A percentile compares a stretch with the other conserved stretches of the same genome.
phyloP scores from a whole-genome alignment of 805 yeast genomes.

The Torulaspora franciscae region DNA sequence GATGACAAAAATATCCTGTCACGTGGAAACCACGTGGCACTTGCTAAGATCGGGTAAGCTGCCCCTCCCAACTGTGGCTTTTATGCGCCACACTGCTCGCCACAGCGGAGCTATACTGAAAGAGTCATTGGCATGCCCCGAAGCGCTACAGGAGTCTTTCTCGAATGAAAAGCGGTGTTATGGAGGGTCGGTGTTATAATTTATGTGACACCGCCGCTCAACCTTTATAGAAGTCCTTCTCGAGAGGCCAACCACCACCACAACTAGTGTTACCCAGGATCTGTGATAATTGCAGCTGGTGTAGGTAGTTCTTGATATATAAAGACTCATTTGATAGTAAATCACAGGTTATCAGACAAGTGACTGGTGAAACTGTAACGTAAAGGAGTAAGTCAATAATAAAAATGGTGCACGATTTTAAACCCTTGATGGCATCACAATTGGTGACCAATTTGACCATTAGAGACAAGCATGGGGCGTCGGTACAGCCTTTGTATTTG shows the following conservation, averaged over 20 bases:
- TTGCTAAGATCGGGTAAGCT: too few relatives aligned
- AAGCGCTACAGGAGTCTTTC: too few relatives aligned
- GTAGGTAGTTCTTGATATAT: not conserved
- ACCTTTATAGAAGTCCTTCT: not conserved
- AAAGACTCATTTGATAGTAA: not conserved
- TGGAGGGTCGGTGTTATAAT: not conserved
- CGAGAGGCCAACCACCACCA: not conserved
- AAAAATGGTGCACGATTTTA: slow-evolving; percentile 9
- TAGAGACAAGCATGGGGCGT: slow-evolving; percentile 68
- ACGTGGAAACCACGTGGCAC: too few relatives aligned
- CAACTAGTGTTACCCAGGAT: too few relatives aligned
- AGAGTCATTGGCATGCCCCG: too few relatives aligned
- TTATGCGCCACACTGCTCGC: not conserved
- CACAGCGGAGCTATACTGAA: slow-evolving; percentile 1
- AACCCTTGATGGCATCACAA: slow-evolving; percentile 7
- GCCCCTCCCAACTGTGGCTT: too few relatives aligned
- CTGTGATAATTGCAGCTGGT: too few relatives aligned
- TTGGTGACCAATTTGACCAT: slow-evolving; percentile 25
- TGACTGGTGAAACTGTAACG: not conserved
- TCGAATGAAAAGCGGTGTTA: slow-evolving; percentile 2
- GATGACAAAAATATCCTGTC: not conserved
- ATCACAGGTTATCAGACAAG: not conserved
- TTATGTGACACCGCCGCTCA: slow-evolving; percentile 2
- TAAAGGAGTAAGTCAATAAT: not conserved
- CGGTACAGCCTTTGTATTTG: slow-evolving; percentile 85